Percentiles rank a stretch among this genome's conserved stretches.
These are phyloP conservation scores for Malassezia sympodialis DNA, from an alignment of 1,284 basidiomycete species.

Conservation along the genomic window DNA sequence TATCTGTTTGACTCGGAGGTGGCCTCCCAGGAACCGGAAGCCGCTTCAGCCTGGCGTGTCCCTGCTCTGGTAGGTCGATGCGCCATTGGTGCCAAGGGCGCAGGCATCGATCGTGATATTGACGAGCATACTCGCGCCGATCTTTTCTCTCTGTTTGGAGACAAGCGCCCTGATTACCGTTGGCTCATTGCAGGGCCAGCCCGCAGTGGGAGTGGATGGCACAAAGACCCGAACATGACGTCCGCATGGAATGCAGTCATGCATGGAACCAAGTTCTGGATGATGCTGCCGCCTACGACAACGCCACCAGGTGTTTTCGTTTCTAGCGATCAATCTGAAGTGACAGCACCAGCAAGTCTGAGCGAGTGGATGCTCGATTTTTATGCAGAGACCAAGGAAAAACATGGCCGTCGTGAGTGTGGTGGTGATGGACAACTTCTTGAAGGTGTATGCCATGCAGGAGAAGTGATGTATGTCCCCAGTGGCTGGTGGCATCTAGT, in stretches of 20 bases:
- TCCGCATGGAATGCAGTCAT: slow-evolving; percentile 52
- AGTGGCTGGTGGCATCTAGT: slow-evolving; percentile 46
- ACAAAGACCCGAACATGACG: slow-evolving; percentile 49
- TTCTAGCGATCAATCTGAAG: slow-evolving; percentile 46
- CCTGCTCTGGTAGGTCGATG: slow-evolving; percentile 23
- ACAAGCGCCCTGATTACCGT: slow-evolving; percentile 33
- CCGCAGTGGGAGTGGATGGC: slow-evolving; percentile 37
- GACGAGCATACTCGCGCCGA: slow-evolving; percentile 27
- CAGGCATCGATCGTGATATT: slow-evolving; percentile 14
- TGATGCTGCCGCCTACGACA: slow-evolving; percentile 49
- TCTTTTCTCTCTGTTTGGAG: slow-evolving; percentile 34
- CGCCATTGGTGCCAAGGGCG: slow-evolving; percentile 14
- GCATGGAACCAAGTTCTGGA: slow-evolving; percentile 49
- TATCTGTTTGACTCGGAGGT: slow-evolving; percentile 41
- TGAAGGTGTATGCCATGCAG: slow-evolving; percentile 49
- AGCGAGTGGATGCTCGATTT: slow-evolving; percentile 51
- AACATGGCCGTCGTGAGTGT: slow-evolving; percentile 40
- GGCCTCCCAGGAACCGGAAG: slow-evolving; percentile 23
- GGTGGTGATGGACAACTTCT: slow-evolving; percentile 42
- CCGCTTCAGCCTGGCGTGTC: slow-evolving; percentile 28
- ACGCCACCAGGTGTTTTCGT: slow-evolving; percentile 51
- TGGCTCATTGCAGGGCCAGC: slow-evolving; percentile 42
- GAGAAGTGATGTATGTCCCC: slow-evolving; percentile 49
- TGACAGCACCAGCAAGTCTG: slow-evolving; percentile 47
- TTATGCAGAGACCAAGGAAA: slow-evolving; percentile 41